A percentile compares a stretch with the other conserved stretches of the same genome.
phyloP scores from a whole-genome alignment of 2,329 filamentous ascomycete species.

The Botrytis hyacinthi region DNA sequence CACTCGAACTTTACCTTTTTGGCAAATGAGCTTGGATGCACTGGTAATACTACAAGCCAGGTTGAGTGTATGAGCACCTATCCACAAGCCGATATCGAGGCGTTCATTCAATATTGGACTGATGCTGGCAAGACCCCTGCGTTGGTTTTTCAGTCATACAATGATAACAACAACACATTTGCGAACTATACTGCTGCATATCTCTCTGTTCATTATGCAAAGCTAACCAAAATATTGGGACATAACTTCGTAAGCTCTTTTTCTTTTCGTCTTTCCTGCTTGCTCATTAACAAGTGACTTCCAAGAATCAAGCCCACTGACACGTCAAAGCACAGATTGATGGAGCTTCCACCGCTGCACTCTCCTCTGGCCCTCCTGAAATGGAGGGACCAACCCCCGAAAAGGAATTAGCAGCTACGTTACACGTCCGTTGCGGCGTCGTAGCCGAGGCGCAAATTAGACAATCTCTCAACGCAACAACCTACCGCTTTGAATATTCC shows the following conservation, averaged over 20 bases:
- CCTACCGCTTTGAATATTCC: not conserved
- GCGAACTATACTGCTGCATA: not conserved
- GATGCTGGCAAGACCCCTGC: not conserved
- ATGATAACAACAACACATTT: not conserved
- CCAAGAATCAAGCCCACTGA: not conserved
- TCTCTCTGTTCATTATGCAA: not conserved
- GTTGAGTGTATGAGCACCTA: not conserved
- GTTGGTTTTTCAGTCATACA: not conserved
- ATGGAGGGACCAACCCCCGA: not conserved
- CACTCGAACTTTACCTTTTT: not conserved
- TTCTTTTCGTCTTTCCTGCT: not conserved
- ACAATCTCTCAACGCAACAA: not conserved
- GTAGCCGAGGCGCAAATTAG: not conserved
- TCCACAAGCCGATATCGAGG: not conserved
- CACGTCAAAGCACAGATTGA: not conserved
- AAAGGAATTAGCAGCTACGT: not conserved
- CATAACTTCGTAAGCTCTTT: not conserved
- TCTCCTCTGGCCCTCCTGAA: not conserved
- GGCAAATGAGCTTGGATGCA: not conserved
- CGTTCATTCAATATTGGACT: not conserved
- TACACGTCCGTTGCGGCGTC: not conserved
- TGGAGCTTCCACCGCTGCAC: not conserved
- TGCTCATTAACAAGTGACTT: rapidly evolving
- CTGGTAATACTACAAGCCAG: not conserved
- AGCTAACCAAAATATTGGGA: not conserved